phyloP scores from a whole-genome alignment of 495 filamentous ascomycete species.

The Cairneyella variabilis region DNA sequence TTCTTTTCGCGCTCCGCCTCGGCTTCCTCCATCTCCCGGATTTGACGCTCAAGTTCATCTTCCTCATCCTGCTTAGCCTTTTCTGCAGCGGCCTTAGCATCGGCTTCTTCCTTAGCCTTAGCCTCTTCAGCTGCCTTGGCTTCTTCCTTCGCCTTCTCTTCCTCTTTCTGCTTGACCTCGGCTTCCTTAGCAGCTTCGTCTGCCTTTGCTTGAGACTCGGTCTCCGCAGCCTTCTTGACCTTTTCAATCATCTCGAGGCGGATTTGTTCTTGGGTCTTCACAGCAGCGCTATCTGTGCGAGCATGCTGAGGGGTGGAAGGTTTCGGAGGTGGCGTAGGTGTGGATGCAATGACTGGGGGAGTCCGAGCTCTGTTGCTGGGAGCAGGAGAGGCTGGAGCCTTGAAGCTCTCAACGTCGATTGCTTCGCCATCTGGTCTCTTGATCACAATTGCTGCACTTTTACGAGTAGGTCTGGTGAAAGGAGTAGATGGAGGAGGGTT shows the following conservation, averaged over 20 bases:
- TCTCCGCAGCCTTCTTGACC: conserved; percentile 38
- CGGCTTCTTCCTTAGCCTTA: conserved; percentile 68
- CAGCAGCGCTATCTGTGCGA: conserved; percentile 41
- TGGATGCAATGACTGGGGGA: conserved; percentile 47
- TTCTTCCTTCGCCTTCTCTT: conserved; percentile 29
- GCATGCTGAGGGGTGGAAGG: conserved; percentile 39
- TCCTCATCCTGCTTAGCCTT: conserved; percentile 35
- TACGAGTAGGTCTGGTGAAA: conserved; percentile 55
- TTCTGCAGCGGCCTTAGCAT: conserved; percentile 51
- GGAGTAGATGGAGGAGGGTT: conserved; percentile 56
- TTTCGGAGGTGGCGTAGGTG: conserved; percentile 49
- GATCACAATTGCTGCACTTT: conserved; percentile 68
- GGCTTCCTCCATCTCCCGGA: conserved; percentile 17
- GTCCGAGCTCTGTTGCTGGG: conserved; percentile 42
- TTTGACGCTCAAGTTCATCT: conserved; percentile 40
- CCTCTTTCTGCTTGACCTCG: conserved; percentile 26
- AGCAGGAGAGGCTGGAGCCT: conserved; percentile 43
- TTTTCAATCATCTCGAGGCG: conserved; percentile 49
- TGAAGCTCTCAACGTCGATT: conserved; percentile 37
- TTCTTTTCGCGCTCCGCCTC: conserved; percentile 31
- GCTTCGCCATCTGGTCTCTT: conserved; percentile 69
- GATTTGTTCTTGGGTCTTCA: conserved; percentile 47
- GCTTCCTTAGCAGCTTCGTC: conserved; percentile 24
- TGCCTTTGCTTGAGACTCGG: conserved; percentile 25
- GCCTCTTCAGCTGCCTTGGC: conserved; percentile 32